Evolutionary conservation across 2,329 filamentous ascomycete species (phyloP).

Genomic region (Penicillium hesseltinei): DNA sequence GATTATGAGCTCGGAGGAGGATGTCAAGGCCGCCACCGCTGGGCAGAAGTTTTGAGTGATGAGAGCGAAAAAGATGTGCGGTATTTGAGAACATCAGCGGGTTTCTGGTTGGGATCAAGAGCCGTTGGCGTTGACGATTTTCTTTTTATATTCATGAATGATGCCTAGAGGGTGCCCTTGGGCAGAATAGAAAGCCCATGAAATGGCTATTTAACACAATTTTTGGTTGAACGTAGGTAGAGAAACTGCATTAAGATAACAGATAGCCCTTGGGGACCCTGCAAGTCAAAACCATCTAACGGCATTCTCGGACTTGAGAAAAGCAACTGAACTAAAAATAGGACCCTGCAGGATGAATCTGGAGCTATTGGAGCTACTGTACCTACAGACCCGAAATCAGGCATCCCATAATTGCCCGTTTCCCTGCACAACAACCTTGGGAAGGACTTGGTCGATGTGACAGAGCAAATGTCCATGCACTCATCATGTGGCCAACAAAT

Average conservation of each 20-base stretch:
- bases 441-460: background rate
- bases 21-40: slow-evolving; percentile 36
- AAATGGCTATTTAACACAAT: background rate
- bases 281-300: background rate
- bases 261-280: slow-evolving; percentile 5
- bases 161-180: slow-evolving; percentile 23
- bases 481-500: background rate
- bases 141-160: slow-evolving; percentile 15
- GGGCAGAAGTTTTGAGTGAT: slow-evolving; percentile 27
- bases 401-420: background rate
- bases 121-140: slow-evolving; percentile 13
- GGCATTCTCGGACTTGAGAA: background rate
- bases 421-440: background rate
- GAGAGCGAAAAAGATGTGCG: background rate
- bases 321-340: background rate
- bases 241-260: background rate
- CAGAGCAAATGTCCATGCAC: background rate
- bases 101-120: slow-evolving; percentile 11
- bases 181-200: slow-evolving; percentile 18
- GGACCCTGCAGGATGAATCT: background rate
- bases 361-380: background rate
- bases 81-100: slow-evolving; percentile 8
- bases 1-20: slow-evolving; percentile 59
- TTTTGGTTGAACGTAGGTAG: background rate
- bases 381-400: background rate